Conservation (phyloP, 352 stramenopile genomes). For the Phytophthora crassamura region DNA sequence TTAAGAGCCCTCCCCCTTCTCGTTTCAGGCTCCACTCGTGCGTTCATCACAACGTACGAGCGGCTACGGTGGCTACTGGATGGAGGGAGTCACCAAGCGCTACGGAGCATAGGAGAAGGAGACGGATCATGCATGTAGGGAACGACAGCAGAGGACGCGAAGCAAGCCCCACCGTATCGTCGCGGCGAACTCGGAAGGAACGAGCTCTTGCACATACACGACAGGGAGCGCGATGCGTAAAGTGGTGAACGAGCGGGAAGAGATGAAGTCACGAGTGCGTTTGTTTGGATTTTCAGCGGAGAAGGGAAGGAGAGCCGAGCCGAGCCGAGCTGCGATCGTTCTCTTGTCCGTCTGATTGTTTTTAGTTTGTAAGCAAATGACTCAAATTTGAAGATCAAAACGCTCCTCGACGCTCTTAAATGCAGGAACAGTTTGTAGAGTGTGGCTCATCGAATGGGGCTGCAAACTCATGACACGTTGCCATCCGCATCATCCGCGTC, state of each 20-base stretch:
- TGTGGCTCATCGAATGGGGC: no score
- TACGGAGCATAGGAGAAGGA: constrained; percentile 14
- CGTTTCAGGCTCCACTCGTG: constrained; percentile 16
- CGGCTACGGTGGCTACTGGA: constrained; percentile 21
- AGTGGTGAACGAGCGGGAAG: constrained; percentile 13
- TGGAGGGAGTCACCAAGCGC: constrained; percentile 23
- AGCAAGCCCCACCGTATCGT: constrained; percentile 13
- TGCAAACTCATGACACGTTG: neutral
- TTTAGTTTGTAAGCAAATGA: constrained; percentile 51
- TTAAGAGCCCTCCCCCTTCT: constrained; percentile 23
- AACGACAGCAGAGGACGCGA: constrained; percentile 16
- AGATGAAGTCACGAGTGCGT: constrained; percentile 38
- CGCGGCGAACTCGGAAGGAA: constrained; percentile 28
- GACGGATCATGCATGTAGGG: constrained; percentile 32
- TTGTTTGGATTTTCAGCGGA: constrained; percentile 41
- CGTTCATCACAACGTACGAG: constrained; percentile 22
- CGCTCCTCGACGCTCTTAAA: no score
- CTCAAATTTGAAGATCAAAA: constrained; percentile 43
- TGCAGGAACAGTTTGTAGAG: no score
- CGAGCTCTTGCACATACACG: constrained; percentile 34
- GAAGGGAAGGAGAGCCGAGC: neutral
- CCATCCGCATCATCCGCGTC: constrained; percentile 17
- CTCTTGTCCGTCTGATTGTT: constrained; percentile 32
- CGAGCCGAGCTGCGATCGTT: no score
- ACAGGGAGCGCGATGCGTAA: constrained; percentile 13